Evolutionary conservation across 1,284 basidiomycete species (phyloP), one percentile per base, ranked within the genome.

Genomic region (Puccinia horiana): DNA sequence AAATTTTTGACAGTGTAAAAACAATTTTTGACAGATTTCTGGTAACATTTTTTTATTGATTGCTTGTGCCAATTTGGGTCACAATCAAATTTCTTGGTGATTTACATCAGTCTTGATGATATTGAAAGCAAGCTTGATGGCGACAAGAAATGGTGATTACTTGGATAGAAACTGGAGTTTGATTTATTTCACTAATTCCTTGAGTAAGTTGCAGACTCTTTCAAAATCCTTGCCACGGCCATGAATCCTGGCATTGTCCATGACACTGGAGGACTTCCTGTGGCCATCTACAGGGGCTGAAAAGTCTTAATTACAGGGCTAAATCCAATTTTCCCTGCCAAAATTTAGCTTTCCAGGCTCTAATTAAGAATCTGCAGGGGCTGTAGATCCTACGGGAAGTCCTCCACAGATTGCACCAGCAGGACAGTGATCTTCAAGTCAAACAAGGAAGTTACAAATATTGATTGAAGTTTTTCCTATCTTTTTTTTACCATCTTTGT

Each of bases 41-140:
- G 56, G 56, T 29, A 20, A 8, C 56, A 58, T 58, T 23, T 58
- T 58, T 6, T 58, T 29, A 29, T 29, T n/a, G 20, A 58, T 58
- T 58, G 56, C 56, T 58, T 58, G 8, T 58, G 56, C 56, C 20
- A 58, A 29, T 9, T 23, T 29, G 20, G 56, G 5, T 58, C 56
- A 58, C 20, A 20, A 23, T 58, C 23, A 29, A 58, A 58, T 58
- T 23, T 9, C 29, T 9, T 23, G 6, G 56, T 58, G 56, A 8
- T 58, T 58, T 9, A 58, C 29, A n/a, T 58, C 56, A 29, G 56
- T 58, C 56, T 58, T 58, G 56, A 58, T 58, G 20, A 58, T 58
- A 23, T 58, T 58, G 9, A 58, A 58, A 6, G 29, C 56, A n/a
- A 58, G 20, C 56, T 58, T 20, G 20, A 58, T 58, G 29, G 56